A percentile compares a stretch with the other conserved stretches of the same genome.
phyloP scores from a whole-genome alignment of 108 stramenopile genomes.

The Chaetoceros muelleri region DNA sequence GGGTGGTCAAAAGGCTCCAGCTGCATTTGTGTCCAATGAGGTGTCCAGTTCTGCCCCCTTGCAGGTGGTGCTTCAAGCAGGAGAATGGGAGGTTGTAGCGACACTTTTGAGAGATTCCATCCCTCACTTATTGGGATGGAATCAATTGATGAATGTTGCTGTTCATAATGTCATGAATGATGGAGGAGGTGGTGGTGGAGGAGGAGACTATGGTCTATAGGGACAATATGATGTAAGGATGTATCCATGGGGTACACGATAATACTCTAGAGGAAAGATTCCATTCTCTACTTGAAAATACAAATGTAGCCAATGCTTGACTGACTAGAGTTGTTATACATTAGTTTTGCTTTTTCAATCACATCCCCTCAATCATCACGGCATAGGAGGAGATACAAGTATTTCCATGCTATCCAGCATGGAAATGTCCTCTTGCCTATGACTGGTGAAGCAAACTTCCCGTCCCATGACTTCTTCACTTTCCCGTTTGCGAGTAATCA shows the following conservation, averaged over 20 bases:
- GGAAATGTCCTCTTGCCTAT: not conserved
- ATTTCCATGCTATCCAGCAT: not conserved
- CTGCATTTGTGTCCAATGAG: not conserved
- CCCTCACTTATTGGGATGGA: constrained; percentile 45
- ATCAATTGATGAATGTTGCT: constrained; percentile 37
- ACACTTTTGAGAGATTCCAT: constrained; percentile 33
- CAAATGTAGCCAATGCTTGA: no score
- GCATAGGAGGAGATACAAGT: no score
- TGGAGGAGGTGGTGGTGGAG: no score
- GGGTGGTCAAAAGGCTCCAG: constrained; percentile 29
- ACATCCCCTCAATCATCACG: no score
- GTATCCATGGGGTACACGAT: no score
- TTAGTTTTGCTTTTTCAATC: not conserved
- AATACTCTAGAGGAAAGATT: no score
- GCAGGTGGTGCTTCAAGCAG: constrained; percentile 32
- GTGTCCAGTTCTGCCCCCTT: constrained; percentile 17
- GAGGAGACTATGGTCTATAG: no score
- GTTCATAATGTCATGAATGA: constrained; percentile 11
- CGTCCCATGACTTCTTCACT: not conserved
- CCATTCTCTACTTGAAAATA: no score
- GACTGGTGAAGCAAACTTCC: not conserved
- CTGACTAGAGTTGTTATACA: not conserved
- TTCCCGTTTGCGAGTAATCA: not conserved
- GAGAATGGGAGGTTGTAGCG: constrained; percentile 43
- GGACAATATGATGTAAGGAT: no score